Base-by-base conservation (phyloP, 306 rosid genomes). In the Lablab purpureus region DNA sequence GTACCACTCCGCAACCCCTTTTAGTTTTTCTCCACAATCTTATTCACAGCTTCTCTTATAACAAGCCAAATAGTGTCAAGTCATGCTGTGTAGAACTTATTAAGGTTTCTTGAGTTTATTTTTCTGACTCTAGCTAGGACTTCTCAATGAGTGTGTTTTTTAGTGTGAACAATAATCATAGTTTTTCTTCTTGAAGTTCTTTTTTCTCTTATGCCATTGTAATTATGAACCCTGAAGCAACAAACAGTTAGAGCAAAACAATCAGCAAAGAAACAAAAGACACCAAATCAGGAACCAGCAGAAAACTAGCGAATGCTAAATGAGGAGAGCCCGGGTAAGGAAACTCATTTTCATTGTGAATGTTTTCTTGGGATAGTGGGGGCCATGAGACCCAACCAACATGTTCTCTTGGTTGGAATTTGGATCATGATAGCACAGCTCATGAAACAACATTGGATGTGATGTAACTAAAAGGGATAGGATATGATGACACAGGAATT, bases 311-410 rank as follows among this genome's bases (percentile, higher is more conserved):
- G 32, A 49, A 47, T 34, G 23, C 54, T 77, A 52, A 73, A 74
- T 27, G n/a, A 47, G 32, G 36, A 64, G 59, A 28, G 40, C 55
- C 55, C 52, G 15, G 34, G 59, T 11, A 73, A 73, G 51, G 67
- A 73, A 41, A 79, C 62, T 28, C 63, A 67, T 60, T 43, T 47
- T 50, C 41, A 7, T 59, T 76, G 79, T 64, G 34, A 75, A 45
- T 82, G 79, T 80, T 71, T 52, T 52, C 59, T 82, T 52, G 43
- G 47, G 73, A 80, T 21, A 60, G 51, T 51, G 76, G 72, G 68
- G 75, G 55, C 67, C 71, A 32, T 64, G 65, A 46, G 60, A 75
- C 63, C 22, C 71, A n/a, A 79, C 46, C 49, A 64, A 76, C 79
- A 75, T 81, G 77, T 67, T 75, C 54, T 81, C 70, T 67, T 67